Conservation (phyloP, 495 filamentous ascomycete species). For the Tuber brumale region DNA sequence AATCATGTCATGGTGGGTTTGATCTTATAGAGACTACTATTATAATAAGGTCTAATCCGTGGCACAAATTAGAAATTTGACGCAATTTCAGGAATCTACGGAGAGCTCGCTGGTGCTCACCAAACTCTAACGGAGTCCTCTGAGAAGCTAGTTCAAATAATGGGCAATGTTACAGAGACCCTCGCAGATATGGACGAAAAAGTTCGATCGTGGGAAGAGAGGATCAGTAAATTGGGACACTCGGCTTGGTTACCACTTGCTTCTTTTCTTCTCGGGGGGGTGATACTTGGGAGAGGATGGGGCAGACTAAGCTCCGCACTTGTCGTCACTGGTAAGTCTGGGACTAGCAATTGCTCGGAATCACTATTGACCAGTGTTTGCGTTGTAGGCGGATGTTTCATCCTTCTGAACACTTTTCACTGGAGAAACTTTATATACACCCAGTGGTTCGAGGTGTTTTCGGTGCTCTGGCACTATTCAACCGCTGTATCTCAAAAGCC, state of each 20-base stretch:
- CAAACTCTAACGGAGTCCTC: conserved; percentile 16
- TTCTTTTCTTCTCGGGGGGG: conserved; percentile 18
- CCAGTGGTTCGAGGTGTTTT: not conserved
- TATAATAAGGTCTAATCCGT: not conserved
- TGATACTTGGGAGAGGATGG: conserved; percentile 24
- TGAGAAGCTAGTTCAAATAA: conserved; percentile 7
- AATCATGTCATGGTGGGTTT: not conserved
- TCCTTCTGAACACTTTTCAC: not conserved
- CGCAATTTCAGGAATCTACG: conserved; percentile 26
- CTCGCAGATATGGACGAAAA: conserved; percentile 15
- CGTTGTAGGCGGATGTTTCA: not conserved
- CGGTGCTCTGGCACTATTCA: not conserved
- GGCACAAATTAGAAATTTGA: conserved; percentile 4
- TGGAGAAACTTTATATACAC: not conserved
- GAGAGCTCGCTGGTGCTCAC: conserved; percentile 17
- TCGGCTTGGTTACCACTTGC: conserved; percentile 14
- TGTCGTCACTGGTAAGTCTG: conserved; percentile 11
- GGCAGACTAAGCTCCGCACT: conserved; percentile 12
- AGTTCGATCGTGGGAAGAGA: conserved; percentile 21
- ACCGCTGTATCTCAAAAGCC: not conserved
- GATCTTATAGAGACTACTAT: not conserved
- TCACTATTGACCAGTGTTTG: not conserved
- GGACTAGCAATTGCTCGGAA: not conserved
- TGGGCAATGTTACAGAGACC: conserved; percentile 17
- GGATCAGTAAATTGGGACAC: conserved; percentile 8